These are phyloP conservation scores for Naematelia encephala DNA, from an alignment of 768 basidiomycete species.

Conservation along the genomic window DNA sequence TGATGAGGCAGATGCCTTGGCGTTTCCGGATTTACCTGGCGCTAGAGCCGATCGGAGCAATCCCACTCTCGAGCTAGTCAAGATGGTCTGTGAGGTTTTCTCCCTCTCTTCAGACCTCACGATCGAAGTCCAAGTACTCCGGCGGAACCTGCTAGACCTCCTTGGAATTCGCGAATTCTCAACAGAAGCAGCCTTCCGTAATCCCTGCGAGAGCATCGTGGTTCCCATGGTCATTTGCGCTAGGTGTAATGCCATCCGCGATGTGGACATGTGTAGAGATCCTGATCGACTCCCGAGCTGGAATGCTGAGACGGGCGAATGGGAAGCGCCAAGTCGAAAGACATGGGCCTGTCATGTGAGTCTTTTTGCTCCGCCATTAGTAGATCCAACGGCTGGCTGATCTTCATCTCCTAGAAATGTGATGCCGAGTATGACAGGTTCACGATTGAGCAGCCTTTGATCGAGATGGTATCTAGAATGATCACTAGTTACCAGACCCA, in stretches of 20 bases:
- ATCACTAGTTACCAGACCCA: constrained; percentile 79
- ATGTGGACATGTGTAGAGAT: constrained; percentile 95
- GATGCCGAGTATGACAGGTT: constrained; percentile 82
- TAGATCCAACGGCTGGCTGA: too few relatives aligned
- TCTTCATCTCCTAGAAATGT: constrained; percentile 57
- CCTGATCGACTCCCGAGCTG: constrained; percentile 66
- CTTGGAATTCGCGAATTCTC: constrained; percentile 84
- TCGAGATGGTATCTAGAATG: constrained; percentile 68
- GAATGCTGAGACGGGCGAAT: constrained; percentile 35
- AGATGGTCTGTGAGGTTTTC: constrained; percentile 78
- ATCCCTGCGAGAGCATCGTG: constrained; percentile 85
- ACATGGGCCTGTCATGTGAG: constrained; percentile 51
- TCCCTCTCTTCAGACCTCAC: constrained; percentile 72
- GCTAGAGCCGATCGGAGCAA: constrained; percentile 74
- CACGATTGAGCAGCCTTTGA: constrained; percentile 79
- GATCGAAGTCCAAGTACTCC: constrained; percentile 82
- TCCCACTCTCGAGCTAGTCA: constrained; percentile 82
- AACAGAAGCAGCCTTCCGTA: constrained; percentile 75
- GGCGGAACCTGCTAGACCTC: constrained; percentile 82
- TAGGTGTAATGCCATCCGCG: constrained; percentile 76
- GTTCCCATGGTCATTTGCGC: constrained; percentile 82
- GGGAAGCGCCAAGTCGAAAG: constrained; percentile 53
- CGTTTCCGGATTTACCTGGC: constrained; percentile 84
- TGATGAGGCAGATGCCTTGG: constrained; percentile 57
- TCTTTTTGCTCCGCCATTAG: too few relatives aligned